Conservation (phyloP, 495 filamentous ascomycete genomes). For the Tetracladium setigerum region DNA sequence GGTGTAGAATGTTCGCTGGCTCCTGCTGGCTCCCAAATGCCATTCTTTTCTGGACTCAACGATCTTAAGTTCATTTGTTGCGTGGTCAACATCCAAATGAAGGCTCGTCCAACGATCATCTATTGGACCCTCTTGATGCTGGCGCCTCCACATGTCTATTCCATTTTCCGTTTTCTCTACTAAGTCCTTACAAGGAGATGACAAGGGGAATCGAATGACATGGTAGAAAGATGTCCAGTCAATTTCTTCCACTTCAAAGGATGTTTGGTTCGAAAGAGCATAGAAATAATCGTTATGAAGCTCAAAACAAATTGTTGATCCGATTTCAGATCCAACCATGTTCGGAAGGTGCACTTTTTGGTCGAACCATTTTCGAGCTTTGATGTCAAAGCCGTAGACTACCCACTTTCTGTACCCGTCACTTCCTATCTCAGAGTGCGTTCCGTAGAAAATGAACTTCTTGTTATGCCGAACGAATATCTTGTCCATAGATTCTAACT, state of each 20-base stretch:
- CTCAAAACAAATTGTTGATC: conserved; percentile 63
- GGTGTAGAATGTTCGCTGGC: conserved; percentile 62
- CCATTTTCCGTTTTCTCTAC: conserved; percentile 28
- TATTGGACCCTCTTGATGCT: conserved; percentile 66
- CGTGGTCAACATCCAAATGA: conserved; percentile 55
- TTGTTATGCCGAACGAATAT: conserved; percentile 64
- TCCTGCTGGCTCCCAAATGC: conserved; percentile 49
- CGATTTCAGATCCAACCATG: conserved; percentile 56
- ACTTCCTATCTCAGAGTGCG: conserved; percentile 41
- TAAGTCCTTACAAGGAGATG: conserved; percentile 23
- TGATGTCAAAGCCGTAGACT: conserved; percentile 46
- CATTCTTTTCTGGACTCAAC: conserved; percentile 69
- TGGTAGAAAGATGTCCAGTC: conserved; percentile 68
- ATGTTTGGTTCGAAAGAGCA: conserved; percentile 58
- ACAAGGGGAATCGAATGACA: conserved; percentile 53
- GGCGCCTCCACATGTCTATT: conserved; percentile 52
- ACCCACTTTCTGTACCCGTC: conserved; percentile 55
- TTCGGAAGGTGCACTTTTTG: conserved; percentile 39
- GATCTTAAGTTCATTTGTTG: conserved; percentile 50
- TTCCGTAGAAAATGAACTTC: conserved; percentile 61
- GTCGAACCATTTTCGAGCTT: conserved; percentile 23
- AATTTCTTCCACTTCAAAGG: conserved; percentile 54
- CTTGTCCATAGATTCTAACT: conserved; percentile 40
- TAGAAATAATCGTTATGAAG: conserved; percentile 65
- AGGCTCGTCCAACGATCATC: conserved; percentile 72